phyloP scores from a whole-genome alignment of 169 alveolate species.

The Cryptosporidium ubiquitum region DNA sequence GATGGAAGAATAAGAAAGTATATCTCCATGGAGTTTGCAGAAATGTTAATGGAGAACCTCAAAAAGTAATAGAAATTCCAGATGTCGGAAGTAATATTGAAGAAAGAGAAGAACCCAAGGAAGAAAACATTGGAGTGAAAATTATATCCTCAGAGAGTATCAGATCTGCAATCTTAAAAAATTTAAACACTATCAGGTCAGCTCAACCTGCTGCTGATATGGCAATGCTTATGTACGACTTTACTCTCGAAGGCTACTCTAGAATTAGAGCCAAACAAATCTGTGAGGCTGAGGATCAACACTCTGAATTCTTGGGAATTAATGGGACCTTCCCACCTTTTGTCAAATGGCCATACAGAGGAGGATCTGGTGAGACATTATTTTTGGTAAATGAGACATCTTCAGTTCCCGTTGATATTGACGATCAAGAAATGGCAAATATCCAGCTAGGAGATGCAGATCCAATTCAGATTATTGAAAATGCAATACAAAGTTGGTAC shows the following conservation, averaged over 20 bases:
- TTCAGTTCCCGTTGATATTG: constrained; percentile 55
- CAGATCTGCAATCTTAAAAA: constrained; percentile 22
- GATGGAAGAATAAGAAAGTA: constrained; percentile 52
- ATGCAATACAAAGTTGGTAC: constrained; percentile 51
- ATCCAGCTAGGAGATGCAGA: constrained; percentile 42
- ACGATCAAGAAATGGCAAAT: constrained; percentile 40
- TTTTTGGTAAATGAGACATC: constrained; percentile 22
- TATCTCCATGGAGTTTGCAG: constrained; percentile 66
- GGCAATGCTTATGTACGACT: constrained; percentile 66
- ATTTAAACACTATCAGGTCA: constrained; percentile 35
- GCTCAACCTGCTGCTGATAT: constrained; percentile 73
- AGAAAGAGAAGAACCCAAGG: constrained; percentile 5
- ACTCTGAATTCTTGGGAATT: constrained; percentile 17
- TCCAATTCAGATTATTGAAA: constrained; percentile 21
- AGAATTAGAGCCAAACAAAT: constrained; percentile 55
- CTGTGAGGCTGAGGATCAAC: constrained; percentile 36
- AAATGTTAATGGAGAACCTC: constrained; percentile 16
- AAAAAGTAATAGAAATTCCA: constrained; percentile 21
- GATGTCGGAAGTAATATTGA: constrained; percentile 29
- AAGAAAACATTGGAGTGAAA: constrained; percentile 1
- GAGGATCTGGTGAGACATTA: constrained; percentile 70
- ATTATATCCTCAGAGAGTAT: constrained; percentile 44
- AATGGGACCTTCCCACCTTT: constrained; percentile 58
- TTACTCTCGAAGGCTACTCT: constrained; percentile 62
- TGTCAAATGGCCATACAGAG: constrained; percentile 73